phyloP scores from a whole-genome alignment of 73 alveolate genomes.

The Stentor roeselii region DNA sequence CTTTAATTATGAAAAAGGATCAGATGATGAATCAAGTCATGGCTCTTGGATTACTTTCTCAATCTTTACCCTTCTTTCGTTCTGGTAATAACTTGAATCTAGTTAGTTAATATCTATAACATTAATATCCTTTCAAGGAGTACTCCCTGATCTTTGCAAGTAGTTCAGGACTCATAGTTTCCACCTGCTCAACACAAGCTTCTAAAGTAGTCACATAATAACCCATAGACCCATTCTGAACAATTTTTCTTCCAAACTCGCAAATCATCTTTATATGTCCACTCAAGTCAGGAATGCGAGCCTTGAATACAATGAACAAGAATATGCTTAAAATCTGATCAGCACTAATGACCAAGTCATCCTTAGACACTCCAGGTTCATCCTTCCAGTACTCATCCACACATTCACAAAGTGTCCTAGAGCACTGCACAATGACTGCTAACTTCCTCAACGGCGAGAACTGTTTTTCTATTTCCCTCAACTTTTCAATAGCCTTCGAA shows the following conservation, averaged over 20 bases:
- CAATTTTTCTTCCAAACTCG: constrained; percentile 17
- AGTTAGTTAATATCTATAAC: background rate
- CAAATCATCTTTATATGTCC: constrained; percentile 20
- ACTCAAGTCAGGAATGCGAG: background rate
- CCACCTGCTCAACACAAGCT: constrained; percentile 13
- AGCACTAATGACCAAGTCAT: background rate
- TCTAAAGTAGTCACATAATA: constrained; percentile 19
- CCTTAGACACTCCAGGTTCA: background rate
- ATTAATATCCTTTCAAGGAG: background rate
- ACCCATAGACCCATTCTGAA: constrained; percentile 27
- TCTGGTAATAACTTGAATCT: too few relatives aligned
- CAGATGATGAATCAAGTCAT: too few relatives aligned
- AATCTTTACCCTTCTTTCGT: too few relatives aligned
- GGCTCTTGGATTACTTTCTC: too few relatives aligned
- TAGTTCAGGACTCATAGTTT: constrained; percentile 3
- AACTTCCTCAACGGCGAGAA: background rate
- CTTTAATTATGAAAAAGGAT: too few relatives aligned
- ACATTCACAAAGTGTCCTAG: background rate
- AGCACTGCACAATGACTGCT: background rate
- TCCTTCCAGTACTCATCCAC: background rate
- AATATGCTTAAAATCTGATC: constrained; percentile 23
- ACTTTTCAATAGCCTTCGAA: background rate
- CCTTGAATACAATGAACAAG: background rate
- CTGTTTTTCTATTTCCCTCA: background rate
- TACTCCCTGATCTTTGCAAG: background rate